Evolutionary conservation across 1,139 yeast species (phyloP).

Genomic region (Candida tropicalis): DNA sequence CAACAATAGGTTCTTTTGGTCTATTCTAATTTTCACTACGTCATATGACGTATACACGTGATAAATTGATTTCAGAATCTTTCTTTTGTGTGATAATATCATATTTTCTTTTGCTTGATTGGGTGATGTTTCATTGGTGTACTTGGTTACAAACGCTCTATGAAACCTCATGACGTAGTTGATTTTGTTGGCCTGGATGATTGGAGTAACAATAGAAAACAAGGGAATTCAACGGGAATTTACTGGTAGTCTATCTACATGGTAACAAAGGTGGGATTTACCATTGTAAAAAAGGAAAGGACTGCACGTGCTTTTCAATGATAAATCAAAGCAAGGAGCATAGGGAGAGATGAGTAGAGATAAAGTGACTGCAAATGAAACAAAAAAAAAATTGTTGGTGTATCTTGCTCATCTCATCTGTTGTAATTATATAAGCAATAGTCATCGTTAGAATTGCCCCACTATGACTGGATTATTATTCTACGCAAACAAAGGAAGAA

Average conservation of each 20-base stretch:
- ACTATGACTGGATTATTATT: too few species aligned
- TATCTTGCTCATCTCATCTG: neutral
- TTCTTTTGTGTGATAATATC: neutral
- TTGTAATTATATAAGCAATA: neutral
- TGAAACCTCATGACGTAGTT: constrained; percentile 2
- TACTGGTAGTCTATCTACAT: too few species aligned
- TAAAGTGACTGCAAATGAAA: neutral
- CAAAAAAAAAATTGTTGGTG: too few species aligned
- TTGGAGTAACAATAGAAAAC: neutral
- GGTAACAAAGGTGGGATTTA: neutral
- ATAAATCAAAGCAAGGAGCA: neutral
- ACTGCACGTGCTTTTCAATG: neutral
- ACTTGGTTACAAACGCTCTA: neutral
- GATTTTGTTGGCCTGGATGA: neutral
- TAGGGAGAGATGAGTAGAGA: neutral
- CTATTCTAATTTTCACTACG: neutral
- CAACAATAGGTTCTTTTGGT: too few species aligned
- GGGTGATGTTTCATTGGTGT: constrained; percentile 1
- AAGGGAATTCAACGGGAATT: neutral
- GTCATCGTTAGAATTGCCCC: neutral
- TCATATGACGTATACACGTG: constrained; percentile 3
- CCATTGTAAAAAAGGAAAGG: neutral
- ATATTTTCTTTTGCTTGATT: neutral
- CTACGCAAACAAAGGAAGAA: too few species aligned
- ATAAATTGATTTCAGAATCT: neutral